These are phyloP conservation scores for Hanseniaspora thailandica DNA, from an alignment of 805 yeast species.

Conservation along the genomic window DNA sequence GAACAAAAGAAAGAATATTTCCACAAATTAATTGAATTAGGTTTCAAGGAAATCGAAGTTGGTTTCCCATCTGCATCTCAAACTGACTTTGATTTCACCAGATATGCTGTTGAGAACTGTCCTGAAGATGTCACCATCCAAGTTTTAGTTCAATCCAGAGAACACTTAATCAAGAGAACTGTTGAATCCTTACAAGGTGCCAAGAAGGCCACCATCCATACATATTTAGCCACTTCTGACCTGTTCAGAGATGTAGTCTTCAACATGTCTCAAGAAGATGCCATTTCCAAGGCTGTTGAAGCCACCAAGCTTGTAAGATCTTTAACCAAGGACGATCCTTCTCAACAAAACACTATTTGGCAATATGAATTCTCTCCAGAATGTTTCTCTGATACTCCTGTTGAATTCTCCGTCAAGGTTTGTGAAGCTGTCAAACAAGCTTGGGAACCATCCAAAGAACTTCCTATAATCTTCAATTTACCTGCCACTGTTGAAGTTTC, in stretches of 20 bases:
- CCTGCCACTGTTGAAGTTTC: conserved; percentile 77
- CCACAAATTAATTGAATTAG: conserved; percentile 58
- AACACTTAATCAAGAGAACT: conserved; percentile 59
- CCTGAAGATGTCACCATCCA: conserved; percentile 67
- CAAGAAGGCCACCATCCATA: conserved; percentile 58
- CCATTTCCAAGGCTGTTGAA: conserved; percentile 56
- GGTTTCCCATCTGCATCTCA: conserved; percentile 74
- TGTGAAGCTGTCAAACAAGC: conserved; percentile 70
- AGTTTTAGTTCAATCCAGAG: conserved; percentile 67
- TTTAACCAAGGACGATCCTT: conserved; percentile 64
- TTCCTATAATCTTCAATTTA: conserved; percentile 64
- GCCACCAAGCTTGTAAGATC: conserved; percentile 56
- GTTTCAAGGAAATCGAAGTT: conserved; percentile 73
- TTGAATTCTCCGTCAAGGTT: conserved; percentile 60
- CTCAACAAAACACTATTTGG: conserved; percentile 54
- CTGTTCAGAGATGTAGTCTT: conserved; percentile 65
- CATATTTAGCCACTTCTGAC: conserved; percentile 66
- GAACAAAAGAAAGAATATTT: conserved; percentile 64
- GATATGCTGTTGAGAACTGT: conserved; percentile 66
- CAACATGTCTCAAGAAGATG: conserved; percentile 58
- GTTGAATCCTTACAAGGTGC: conserved; percentile 66
- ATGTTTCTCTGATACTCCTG: conserved; percentile 63
- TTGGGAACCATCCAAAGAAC: conserved; percentile 67
- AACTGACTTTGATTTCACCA: conserved; percentile 70
- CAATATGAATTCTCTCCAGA: conserved; percentile 68